These are phyloP conservation scores for Aureobasidium vineae DNA, from an alignment of 2,329 filamentous ascomycete genomes.

Conservation along the genomic window DNA sequence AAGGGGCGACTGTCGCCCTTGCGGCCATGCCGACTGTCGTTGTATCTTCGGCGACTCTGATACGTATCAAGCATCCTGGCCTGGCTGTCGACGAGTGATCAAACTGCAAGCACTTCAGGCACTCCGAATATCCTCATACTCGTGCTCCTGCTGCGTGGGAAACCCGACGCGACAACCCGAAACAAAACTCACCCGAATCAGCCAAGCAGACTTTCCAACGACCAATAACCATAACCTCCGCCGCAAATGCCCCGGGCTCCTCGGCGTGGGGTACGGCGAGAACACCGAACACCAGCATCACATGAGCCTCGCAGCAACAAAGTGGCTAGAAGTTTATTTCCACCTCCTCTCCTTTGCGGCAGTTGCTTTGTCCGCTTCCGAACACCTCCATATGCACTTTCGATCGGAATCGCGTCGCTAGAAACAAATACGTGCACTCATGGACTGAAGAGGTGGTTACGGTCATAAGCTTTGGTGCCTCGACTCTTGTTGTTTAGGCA, in stretches of 20 bases:
- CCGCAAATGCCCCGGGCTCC: neutral
- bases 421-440: neutral
- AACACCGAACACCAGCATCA: slow-evolving; percentile 19
- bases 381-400: neutral
- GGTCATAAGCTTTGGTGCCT: slow-evolving; percentile 10
- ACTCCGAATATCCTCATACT: no score
- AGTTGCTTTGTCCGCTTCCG: neutral
- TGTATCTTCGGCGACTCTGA: neutral
- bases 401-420: neutral
- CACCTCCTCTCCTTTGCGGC: slow-evolving; percentile 1
- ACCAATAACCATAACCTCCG: neutral
- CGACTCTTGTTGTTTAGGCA: slow-evolving; percentile 1
- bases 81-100: neutral
- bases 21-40: neutral
- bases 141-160: no score
- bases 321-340: slow-evolving; percentile 8
- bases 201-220: slow-evolving; percentile 14
- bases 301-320: neutral
- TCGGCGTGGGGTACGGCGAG: slow-evolving; percentile 15
- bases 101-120: neutral
- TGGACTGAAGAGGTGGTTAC: neutral
- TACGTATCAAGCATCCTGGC: neutral
- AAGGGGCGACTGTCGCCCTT: slow-evolving; percentile 15
- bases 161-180: neutral
- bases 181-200: neutral